A percentile compares a stretch with the other conserved stretches of the same genome.
phyloP scores from a whole-genome alignment of 495 filamentous ascomycete species.

The Pseudotulostoma volvatum region DNA sequence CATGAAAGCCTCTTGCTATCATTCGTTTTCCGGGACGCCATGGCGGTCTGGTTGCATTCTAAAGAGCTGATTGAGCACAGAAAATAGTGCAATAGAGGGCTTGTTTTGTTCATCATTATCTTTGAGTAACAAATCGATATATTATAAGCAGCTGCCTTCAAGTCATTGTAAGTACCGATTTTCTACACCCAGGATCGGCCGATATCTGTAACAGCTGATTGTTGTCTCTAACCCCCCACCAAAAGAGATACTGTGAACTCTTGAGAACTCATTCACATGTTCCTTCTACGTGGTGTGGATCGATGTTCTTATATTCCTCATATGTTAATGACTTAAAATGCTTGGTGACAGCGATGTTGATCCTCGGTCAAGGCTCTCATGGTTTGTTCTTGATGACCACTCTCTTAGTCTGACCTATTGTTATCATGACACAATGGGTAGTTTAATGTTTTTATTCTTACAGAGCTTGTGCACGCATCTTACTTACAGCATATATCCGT shows the following conservation, averaged over 20 bases:
- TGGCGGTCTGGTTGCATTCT: conserved; percentile 9
- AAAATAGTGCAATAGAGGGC: conserved; percentile 17
- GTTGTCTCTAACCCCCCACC: conserved; percentile 10
- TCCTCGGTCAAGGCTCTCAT: conserved; percentile 8
- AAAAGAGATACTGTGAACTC: conserved; percentile 16
- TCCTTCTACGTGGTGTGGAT: conserved; percentile 10
- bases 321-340: conserved; percentile 15
- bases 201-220: conserved; percentile 28
- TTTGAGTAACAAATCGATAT: conserved; percentile 30
- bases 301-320: conserved; percentile 15
- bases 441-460: too few relatives aligned
- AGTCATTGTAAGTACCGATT: conserved; percentile 25
- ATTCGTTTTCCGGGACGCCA: conserved; percentile 14
- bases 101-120: conserved; percentile 21
- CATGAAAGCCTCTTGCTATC: conserved; percentile 11
- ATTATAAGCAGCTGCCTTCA: conserved; percentile 1
- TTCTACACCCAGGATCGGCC: conserved; percentile 29
- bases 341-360: conserved; percentile 12
- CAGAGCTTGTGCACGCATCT: too few relatives aligned
- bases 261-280: conserved; percentile 16
- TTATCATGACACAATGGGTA: too few relatives aligned
- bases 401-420: too few relatives aligned
- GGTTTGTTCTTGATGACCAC: too few relatives aligned
- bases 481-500: too few relatives aligned
- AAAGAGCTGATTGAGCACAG: conserved; percentile 28